Conservation (phyloP, 1,139 yeast species). For the Candida freyschussii region DNA sequence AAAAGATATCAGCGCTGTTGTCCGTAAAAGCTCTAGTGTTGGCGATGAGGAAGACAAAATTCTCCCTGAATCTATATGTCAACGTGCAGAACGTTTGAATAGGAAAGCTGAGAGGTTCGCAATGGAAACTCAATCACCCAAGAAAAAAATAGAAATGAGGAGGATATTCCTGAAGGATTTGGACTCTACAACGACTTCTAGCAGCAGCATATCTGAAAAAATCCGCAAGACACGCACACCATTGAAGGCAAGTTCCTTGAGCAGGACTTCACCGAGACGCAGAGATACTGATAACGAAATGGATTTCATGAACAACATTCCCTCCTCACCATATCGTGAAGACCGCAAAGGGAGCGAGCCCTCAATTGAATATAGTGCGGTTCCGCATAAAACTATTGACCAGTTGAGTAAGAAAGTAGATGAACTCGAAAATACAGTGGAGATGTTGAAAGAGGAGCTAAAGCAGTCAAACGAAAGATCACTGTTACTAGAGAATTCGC, state of each 20-base stretch:
- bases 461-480: conserved; percentile 19
- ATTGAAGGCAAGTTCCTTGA: not conserved
- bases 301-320: conserved; percentile 12
- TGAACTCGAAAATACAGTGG: conserved; percentile 18
- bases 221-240: conserved; percentile 5
- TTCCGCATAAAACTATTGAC: conserved; percentile 10
- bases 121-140: conserved; percentile 8
- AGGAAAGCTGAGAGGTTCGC: conserved; percentile 15
- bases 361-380: conserved; percentile 3
- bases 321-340: conserved; percentile 12
- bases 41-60: not conserved
- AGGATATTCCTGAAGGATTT: conserved; percentile 10
- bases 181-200: conserved; percentile 10
- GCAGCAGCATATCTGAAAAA: conserved; percentile 8
- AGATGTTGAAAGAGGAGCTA: conserved; percentile 18
- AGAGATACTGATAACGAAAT: not conserved
- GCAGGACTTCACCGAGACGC: too few species aligned
- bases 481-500: conserved; percentile 12
- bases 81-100: conserved; percentile 9
- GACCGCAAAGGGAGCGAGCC: conserved; percentile 1
- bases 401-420: conserved; percentile 16
- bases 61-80: not conserved
- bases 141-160: conserved; percentile 8
- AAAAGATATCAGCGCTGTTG: conserved; percentile 7
- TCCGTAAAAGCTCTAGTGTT: conserved; percentile 6